Evolutionary conservation across 1,284 basidiomycete genomes (phyloP).

Genomic region (Sporisorium exsertum): DNA sequence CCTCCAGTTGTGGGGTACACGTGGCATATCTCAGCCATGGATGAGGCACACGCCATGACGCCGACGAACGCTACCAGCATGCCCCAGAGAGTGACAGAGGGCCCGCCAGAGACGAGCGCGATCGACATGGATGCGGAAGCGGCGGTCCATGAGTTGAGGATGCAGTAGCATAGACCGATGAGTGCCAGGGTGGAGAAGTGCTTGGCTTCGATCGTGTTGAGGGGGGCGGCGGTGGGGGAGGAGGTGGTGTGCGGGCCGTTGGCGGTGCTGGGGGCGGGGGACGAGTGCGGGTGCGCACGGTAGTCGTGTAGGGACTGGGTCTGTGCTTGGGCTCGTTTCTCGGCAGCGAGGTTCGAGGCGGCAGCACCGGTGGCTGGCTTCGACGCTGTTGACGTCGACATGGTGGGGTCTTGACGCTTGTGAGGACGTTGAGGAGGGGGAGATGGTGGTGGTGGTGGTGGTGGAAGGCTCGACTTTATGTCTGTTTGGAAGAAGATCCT

Average conservation of each 20-base stretch:
- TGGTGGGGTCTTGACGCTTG: not conserved
- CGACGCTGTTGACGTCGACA: not conserved
- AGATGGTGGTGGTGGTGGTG: not conserved
- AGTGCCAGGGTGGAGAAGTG: constrained; percentile 46
- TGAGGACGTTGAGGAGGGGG: not conserved
- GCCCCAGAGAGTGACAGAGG: constrained; percentile 70
- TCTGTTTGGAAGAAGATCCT: not conserved
- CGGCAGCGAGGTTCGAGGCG: constrained; percentile 13
- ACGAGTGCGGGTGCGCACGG: constrained; percentile 10
- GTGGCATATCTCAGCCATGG: constrained; percentile 68
- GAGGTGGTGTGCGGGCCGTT: not conserved
- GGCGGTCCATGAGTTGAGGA: constrained; percentile 67
- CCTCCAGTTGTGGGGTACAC: constrained; percentile 66
- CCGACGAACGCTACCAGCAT: constrained; percentile 68
- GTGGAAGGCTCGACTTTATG: not conserved
- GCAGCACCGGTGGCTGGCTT: not conserved
- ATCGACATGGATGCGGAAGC: constrained; percentile 61
- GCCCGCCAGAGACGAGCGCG: constrained; percentile 68
- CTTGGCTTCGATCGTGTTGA: constrained; percentile 9
- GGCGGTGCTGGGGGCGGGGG: not conserved
- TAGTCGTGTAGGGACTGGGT: constrained; percentile 42
- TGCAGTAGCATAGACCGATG: constrained; percentile 53
- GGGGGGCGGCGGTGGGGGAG: not conserved
- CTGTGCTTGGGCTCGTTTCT: constrained; percentile 26
- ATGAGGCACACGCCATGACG: constrained; percentile 66